Percentiles rank a stretch among this genome's conserved stretches.
These are phyloP conservation scores for Yamadazyma endophytica DNA, from an alignment of 805 yeast genomes.

Conservation along the genomic window DNA sequence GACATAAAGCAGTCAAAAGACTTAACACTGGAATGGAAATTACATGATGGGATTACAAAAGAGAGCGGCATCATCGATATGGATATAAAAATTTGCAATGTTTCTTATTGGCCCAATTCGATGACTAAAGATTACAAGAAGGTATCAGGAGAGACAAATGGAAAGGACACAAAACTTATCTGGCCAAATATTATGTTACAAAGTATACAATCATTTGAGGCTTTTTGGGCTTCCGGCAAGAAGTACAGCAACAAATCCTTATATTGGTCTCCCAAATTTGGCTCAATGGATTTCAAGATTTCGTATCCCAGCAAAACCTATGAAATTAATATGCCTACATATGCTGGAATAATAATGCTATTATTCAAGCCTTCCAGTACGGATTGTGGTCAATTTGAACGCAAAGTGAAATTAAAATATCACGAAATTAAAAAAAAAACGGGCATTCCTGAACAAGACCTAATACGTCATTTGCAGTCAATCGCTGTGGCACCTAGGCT, in stretches of 20 bases:
- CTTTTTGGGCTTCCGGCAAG: constrained; percentile 37
- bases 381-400: constrained; percentile 39
- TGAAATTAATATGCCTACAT: constrained; percentile 75
- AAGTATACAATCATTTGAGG: constrained; percentile 35
- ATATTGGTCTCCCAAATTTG: constrained; percentile 79
- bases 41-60: constrained; percentile 9
- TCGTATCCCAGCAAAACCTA: constrained; percentile 66
- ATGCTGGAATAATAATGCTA: constrained; percentile 73
- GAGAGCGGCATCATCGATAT: constrained; percentile 22
- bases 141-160: constrained; percentile 19
- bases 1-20: constrained; percentile 56
- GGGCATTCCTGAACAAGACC: constrained; percentile 66
- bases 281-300: constrained; percentile 75
- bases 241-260: constrained; percentile 39
- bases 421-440: constrained; percentile 64
- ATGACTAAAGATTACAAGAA: constrained; percentile 41
- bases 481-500: constrained; percentile 80
- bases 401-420: constrained; percentile 51
- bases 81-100: constrained; percentile 41
- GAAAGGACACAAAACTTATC: constrained; percentile 15
- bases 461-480: constrained; percentile 75
- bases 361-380: constrained; percentile 49
- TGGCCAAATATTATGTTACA: constrained; percentile 38
- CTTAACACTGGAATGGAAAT: constrained; percentile 36
- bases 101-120: constrained; percentile 43